Evolutionary conservation across 805 yeast species (phyloP).

Genomic region (Sugiyamaella smithiae): DNA sequence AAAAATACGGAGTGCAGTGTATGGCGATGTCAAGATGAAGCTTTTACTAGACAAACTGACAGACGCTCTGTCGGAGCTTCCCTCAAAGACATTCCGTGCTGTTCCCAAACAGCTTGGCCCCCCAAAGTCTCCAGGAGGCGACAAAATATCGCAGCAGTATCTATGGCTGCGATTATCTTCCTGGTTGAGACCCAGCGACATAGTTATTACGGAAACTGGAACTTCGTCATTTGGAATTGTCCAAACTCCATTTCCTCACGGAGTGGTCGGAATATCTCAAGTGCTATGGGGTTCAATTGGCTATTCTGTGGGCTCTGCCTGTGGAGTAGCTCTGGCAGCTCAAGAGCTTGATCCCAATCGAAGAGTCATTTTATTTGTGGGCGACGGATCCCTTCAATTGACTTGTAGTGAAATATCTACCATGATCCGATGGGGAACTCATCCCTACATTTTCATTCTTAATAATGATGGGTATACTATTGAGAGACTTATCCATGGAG

Average conservation of each 20-base stretch:
- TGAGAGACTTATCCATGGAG: conserved; percentile 60
- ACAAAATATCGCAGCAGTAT: conserved; percentile 41
- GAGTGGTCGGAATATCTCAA: conserved; percentile 54
- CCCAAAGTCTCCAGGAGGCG: conserved; percentile 32
- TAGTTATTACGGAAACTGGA: conserved; percentile 62
- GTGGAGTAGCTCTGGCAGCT: conserved; percentile 60
- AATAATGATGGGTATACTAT: conserved; percentile 68
- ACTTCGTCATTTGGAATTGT: conserved; percentile 62
- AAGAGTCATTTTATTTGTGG: conserved; percentile 58
- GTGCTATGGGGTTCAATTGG: conserved; percentile 68
- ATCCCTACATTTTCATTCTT: conserved; percentile 57
- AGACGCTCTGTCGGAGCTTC: conserved; percentile 3
- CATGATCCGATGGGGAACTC: conserved; percentile 51
- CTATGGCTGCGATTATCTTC: conserved; percentile 51
- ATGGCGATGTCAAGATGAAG: conserved; percentile 55
- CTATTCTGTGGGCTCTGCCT: conserved; percentile 59
- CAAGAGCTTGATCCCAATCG: conserved; percentile 45
- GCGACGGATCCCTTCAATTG: conserved; percentile 68
- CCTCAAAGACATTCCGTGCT: conserved; percentile 3
- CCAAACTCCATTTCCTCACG: conserved; percentile 53
- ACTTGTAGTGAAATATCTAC: conserved; percentile 65
- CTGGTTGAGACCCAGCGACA: conserved; percentile 55
- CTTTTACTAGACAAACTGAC: conserved; percentile 35
- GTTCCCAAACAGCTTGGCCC: conserved; percentile 30
- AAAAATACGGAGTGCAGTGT: conserved; percentile 49